phyloP scores from a whole-genome alignment of 225 moss, liverwort and hornwort genomes.

The Thuidium tamariscinum region DNA sequence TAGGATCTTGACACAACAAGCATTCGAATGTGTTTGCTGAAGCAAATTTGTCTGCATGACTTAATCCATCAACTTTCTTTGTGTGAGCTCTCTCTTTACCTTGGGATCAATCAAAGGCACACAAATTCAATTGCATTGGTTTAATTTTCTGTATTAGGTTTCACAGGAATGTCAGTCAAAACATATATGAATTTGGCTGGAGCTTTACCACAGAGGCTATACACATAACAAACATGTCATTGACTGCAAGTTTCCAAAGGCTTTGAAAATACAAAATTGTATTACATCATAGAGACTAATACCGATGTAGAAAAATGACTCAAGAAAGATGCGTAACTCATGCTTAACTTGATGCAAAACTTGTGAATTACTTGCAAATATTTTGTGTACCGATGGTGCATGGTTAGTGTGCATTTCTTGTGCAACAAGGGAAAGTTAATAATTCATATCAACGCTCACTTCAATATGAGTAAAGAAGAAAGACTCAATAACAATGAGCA shows the following conservation, averaged over 20 bases:
- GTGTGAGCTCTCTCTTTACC: neutral
- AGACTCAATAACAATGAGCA: no score
- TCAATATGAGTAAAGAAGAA: no score
- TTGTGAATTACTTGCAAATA: no score
- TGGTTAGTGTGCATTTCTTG: no score
- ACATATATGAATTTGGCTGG: neutral
- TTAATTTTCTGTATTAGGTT: neutral
- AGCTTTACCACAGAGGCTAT: neutral
- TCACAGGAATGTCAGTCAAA: neutral
- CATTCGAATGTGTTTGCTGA: neutral
- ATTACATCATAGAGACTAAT: neutral
- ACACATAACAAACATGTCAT: neutral
- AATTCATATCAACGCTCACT: no score
- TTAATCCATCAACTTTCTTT: neutral
- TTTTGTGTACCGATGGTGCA: no score
- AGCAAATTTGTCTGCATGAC: neutral
- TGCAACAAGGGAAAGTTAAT: no score
- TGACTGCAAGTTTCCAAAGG: neutral
- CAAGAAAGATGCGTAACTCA: neutral
- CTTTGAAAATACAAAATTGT: neutral
- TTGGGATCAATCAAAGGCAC: neutral
- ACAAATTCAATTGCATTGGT: neutral
- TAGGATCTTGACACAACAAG: neutral
- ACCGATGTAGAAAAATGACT: neutral
- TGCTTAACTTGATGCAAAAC: no score